A percentile compares a stretch with the other conserved stretches of the same genome.
Evolutionary conservation across 2,329 filamentous ascomycete species (phyloP).

Genomic region (Eutypella sp.): DNA sequence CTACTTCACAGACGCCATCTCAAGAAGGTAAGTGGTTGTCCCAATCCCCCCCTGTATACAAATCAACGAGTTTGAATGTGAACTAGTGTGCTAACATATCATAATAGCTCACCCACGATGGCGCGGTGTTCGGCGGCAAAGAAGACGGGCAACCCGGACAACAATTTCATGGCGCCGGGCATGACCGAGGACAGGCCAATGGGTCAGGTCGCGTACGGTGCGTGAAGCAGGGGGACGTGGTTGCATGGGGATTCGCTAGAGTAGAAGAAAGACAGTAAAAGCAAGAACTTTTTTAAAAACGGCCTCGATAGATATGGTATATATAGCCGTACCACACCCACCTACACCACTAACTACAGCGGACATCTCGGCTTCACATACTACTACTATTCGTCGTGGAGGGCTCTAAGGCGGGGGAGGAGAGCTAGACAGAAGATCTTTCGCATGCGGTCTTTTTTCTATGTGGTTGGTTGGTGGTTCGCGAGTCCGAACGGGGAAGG

Average conservation of each 20-base stretch:
- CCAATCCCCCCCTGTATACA: conserved; percentile 6
- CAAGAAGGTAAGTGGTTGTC: conserved; percentile 79
- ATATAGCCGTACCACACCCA: not conserved
- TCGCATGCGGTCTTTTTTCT: no score
- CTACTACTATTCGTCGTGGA: no score
- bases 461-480: not conserved
- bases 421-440: no score
- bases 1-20: conserved; percentile 96
- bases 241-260: not conserved
- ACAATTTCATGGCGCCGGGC: conserved; percentile 73
- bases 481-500: no score
- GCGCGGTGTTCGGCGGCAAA: conserved; percentile 94
- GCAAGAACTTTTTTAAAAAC: not conserved
- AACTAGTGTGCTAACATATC: conserved; percentile 9
- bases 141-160: conserved; percentile 71
- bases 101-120: conserved; percentile 89
- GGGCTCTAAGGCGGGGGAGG: no score
- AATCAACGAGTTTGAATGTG: conserved; percentile 11
- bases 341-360: not conserved
- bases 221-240: conserved; percentile 30
- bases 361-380: no score
- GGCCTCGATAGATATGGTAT: not conserved
- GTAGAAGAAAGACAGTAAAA: not conserved
- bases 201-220: conserved; percentile 57
- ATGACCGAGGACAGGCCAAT: conserved; percentile 58